A percentile compares a stretch with the other conserved stretches of the same genome.
These are phyloP conservation scores for Aspergillus caelatus DNA, from an alignment of 2,329 filamentous ascomycete species.

Conservation along the genomic window DNA sequence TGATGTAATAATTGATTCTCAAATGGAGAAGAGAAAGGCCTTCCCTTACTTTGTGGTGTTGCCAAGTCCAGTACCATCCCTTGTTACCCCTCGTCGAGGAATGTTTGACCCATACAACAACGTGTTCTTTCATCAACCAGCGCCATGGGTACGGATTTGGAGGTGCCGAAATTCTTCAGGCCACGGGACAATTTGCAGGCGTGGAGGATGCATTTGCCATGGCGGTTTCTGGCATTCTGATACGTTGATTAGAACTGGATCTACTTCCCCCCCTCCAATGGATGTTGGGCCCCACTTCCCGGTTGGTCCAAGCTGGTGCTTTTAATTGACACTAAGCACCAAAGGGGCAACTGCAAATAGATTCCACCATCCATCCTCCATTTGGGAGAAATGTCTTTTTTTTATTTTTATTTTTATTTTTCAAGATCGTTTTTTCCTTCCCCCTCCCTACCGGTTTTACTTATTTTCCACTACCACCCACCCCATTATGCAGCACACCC, in stretches of 20 bases:
- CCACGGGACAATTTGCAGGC: constrained; percentile 20
- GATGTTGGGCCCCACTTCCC: constrained; percentile 22
- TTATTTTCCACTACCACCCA: not conserved
- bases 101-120: constrained; percentile 16
- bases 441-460: not conserved
- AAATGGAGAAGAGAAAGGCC: not conserved
- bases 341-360: not conserved
- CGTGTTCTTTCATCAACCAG: constrained; percentile 13
- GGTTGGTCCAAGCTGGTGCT: constrained; percentile 17
- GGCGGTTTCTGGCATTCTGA: constrained; percentile 10
- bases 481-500: not conserved
- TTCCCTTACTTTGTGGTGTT: not conserved
- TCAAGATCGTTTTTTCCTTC: not conserved
- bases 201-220: constrained; percentile 18
- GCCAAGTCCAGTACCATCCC: constrained; percentile 10
- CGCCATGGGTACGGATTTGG: constrained; percentile 1
- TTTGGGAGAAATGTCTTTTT: not conserved
- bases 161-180: constrained; percentile 17
- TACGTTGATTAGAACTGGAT: constrained; percentile 13
- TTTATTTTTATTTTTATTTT: not conserved
- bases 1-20: constrained; percentile 16
- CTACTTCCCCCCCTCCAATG: constrained; percentile 6
- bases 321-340: constrained; percentile 1
- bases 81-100: constrained; percentile 4
- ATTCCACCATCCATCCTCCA: too few relatives aligned